These are phyloP conservation scores for Aegilops bicornis DNA, from an alignment of 176 grass and related monocot species.

Conservation along the genomic window DNA sequence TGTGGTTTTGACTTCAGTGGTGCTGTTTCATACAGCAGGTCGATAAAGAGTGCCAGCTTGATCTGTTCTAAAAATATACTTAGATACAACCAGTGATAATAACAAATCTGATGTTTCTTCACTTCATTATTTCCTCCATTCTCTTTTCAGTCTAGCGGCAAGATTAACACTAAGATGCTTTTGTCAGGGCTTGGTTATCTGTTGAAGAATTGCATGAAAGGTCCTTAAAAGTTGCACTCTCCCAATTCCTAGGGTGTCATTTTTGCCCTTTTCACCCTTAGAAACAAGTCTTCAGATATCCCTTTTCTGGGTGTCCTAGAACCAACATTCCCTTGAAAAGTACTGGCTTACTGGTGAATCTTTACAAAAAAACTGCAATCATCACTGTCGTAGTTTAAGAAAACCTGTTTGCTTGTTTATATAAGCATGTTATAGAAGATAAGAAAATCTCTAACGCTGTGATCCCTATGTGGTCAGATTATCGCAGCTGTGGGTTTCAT, in stretches of 20 bases:
- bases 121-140: not conserved
- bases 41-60: not conserved
- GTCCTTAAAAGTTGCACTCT: not conserved
- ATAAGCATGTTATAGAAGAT: not conserved
- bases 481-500: conserved; percentile 88
- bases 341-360: not conserved
- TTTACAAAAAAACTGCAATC: not conserved
- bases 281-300: not conserved
- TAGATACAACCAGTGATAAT: not conserved
- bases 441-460: not conserved
- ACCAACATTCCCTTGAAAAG: not conserved
- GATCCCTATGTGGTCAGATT: conserved; percentile 40
- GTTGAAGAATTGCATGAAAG: not conserved
- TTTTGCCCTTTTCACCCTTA: not conserved
- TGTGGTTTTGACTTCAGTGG: not conserved
- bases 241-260: not conserved
- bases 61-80: not conserved
- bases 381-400: not conserved
- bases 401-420: not conserved
- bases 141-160: not conserved
- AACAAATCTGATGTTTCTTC: not conserved
- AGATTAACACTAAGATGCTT: not conserved
- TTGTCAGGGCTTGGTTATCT: not conserved
- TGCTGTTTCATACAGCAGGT: not conserved
- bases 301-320: not conserved